Evolutionary conservation across 306 rosid species (phyloP).

Genomic region (Vachellia collinsii): DNA sequence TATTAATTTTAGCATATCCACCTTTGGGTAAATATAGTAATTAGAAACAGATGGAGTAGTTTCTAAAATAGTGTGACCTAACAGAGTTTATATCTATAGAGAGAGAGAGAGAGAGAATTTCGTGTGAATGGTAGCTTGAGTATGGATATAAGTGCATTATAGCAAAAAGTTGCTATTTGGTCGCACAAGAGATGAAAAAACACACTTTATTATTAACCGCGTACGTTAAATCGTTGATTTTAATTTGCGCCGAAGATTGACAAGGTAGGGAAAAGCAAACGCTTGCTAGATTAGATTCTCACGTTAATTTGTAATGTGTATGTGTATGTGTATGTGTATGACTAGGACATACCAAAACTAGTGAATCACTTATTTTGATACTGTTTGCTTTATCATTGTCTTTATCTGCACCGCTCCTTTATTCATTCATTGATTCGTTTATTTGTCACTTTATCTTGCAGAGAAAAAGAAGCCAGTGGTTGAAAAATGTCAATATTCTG

Average conservation of each 20-base stretch:
- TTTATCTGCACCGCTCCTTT: background rate
- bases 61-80: background rate
- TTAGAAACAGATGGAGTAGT: background rate
- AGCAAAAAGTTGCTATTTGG: constrained; percentile 2
- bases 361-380: background rate
- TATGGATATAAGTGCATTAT: background rate
- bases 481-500: constrained; percentile 8
- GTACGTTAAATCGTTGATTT: background rate
- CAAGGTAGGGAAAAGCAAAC: background rate
- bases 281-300: background rate
- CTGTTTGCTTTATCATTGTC: constrained; percentile 6
- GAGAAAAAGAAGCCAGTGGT: background rate
- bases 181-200: background rate
- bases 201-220: background rate
- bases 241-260: background rate
- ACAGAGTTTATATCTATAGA: background rate
- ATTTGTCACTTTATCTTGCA: background rate
- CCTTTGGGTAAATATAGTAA: background rate
- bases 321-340: background rate
- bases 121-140: background rate
- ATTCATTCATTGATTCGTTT: background rate
- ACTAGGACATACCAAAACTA: background rate
- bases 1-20: background rate
- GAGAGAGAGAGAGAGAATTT: too few relatives aligned
- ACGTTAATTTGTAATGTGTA: background rate